Evolutionary conservation across 176 grass and related monocot genomes (phyloP).

Genomic region (Luzula sylvatica): DNA sequence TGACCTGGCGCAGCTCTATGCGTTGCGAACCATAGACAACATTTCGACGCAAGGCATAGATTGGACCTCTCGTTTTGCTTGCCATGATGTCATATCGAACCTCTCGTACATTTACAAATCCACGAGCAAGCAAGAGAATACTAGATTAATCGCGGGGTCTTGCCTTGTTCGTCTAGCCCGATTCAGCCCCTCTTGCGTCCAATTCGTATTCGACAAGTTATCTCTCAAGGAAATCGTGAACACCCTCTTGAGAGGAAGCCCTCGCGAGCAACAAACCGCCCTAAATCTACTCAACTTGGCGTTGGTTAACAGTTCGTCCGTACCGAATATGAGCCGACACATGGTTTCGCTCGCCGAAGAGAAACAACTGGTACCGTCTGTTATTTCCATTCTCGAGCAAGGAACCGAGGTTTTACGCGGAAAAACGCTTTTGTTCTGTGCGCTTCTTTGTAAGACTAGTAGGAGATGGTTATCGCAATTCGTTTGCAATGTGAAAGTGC

Average conservation of each 20-base stretch:
- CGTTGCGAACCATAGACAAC: constrained; percentile 89
- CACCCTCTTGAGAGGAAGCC: constrained; percentile 67
- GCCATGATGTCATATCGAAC: constrained; percentile 76
- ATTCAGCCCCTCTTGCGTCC: constrained; percentile 71
- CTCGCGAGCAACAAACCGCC: constrained; percentile 81
- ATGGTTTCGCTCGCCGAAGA: constrained; percentile 66
- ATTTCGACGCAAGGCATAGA: constrained; percentile 89
- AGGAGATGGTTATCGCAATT: constrained; percentile 89
- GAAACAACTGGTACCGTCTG: constrained; percentile 59
- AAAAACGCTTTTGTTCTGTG: constrained; percentile 76
- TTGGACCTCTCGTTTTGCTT: constrained; percentile 87
- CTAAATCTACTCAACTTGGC: constrained; percentile 78
- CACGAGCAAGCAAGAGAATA: constrained; percentile 80
- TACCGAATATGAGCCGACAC: constrained; percentile 70
- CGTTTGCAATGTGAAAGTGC: constrained; percentile 66
- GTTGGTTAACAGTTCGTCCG: constrained; percentile 47
- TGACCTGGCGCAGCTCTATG: constrained; percentile 92
- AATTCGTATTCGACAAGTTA: constrained; percentile 72
- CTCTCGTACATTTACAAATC: constrained; percentile 91
- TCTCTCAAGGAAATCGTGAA: constrained; percentile 58
- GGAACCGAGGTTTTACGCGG: constrained; percentile 77
- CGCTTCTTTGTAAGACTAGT: constrained; percentile 91
- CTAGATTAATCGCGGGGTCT: constrained; percentile 81
- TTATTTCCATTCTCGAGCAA: constrained; percentile 69
- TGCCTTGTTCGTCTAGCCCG: constrained; percentile 73